Conservation (phyloP, 2,329 filamentous ascomycete genomes). For the Penicillium corylophilum region DNA sequence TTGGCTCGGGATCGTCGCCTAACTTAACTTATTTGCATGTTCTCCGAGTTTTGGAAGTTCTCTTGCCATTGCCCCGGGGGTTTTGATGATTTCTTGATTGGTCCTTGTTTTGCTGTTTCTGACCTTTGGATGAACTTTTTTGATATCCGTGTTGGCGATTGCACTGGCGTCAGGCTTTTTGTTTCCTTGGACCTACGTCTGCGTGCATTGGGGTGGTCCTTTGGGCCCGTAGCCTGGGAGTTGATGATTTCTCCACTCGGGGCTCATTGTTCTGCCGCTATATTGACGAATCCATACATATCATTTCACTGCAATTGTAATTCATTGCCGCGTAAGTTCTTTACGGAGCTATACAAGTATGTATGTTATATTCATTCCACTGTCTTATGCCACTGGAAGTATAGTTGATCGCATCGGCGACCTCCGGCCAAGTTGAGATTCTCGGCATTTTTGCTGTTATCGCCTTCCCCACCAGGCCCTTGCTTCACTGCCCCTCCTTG, state of each 20-base stretch:
- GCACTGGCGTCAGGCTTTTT: slow-evolving; percentile 33
- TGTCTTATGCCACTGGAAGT: not conserved
- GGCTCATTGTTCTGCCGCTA: slow-evolving; percentile 21
- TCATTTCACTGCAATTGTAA: slow-evolving; percentile 5
- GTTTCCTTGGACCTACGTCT: slow-evolving; percentile 24
- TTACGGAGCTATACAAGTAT: not conserved
- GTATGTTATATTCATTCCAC: too few species aligned
- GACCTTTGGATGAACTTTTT: slow-evolving; percentile 18
- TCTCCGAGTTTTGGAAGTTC: slow-evolving; percentile 8
- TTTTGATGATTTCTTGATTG: slow-evolving; percentile 22
- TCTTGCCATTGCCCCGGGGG: slow-evolving; percentile 11
- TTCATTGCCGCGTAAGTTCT: not conserved
- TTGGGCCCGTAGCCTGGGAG: slow-evolving; percentile 7
- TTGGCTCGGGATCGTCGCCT: slow-evolving; percentile 20
- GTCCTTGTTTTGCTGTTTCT: slow-evolving; percentile 10
- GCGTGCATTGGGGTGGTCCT: slow-evolving; percentile 21
- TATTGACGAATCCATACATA: slow-evolving; percentile 26
- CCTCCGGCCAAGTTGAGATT: slow-evolving; percentile 15
- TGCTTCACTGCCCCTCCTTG: slow-evolving; percentile 17
- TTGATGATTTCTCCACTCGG: slow-evolving; percentile 14
- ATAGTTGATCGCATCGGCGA: slow-evolving; percentile 15
- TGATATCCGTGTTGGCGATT: slow-evolving; percentile 41
- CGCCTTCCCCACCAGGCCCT: slow-evolving; percentile 14
- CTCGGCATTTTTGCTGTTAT: slow-evolving; percentile 21
- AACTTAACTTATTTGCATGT: slow-evolving; percentile 12